Evolutionary conservation across 148 eudicot species (phyloP).

Genomic region (Persicaria maculosa): DNA sequence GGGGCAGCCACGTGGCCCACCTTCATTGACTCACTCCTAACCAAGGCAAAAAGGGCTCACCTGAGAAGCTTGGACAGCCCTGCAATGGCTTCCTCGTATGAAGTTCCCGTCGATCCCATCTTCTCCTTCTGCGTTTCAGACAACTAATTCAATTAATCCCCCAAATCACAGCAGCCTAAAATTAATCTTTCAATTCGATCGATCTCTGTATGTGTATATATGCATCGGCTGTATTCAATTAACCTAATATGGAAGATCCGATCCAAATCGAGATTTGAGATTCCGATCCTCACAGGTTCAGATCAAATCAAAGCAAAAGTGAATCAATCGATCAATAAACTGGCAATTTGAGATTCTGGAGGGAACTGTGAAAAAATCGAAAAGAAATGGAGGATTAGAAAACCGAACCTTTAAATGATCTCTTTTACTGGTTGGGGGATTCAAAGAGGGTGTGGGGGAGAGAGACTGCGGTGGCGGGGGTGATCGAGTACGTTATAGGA

Average conservation of each 20-base stretch:
- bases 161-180: not conserved
- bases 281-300: not conserved
- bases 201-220: too few relatives aligned
- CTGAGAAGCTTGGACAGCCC: slow-evolving; percentile 6
- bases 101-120: slow-evolving; percentile 6
- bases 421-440: not conserved
- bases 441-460: not conserved
- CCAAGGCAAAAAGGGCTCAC: not conserved
- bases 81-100: slow-evolving; percentile 15
- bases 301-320: not conserved
- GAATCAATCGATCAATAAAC: not conserved
- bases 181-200: not conserved
- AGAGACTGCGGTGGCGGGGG: not conserved
- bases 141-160: not conserved
- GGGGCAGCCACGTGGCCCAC: slow-evolving; percentile 1
- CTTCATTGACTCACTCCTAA: not conserved
- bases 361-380: not conserved
- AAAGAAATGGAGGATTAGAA: not conserved
- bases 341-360: not conserved
- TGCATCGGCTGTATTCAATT: too few relatives aligned
- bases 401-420: not conserved
- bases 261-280: not conserved
- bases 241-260: not conserved
- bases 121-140: slow-evolving; percentile 2
- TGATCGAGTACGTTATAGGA: not conserved